These are phyloP conservation scores for Trametes maxima DNA, from an alignment of 768 basidiomycete genomes.

Conservation along the genomic window DNA sequence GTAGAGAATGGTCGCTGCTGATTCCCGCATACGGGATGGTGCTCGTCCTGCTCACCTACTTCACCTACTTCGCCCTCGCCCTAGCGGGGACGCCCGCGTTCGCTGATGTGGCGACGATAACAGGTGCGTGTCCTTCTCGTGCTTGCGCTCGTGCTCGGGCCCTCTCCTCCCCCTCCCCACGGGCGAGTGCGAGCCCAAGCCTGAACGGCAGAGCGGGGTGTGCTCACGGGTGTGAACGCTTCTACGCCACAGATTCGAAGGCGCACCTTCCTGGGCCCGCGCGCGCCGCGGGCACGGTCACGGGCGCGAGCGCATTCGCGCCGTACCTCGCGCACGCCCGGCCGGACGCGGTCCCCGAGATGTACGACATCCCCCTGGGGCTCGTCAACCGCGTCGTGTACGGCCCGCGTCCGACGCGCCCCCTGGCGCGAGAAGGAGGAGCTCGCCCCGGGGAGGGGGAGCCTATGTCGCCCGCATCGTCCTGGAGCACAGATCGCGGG, in stretches of 20 bases:
- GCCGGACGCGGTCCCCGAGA: constrained; percentile 54
- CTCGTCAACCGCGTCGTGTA: constrained; percentile 79
- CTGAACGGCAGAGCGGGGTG: background rate
- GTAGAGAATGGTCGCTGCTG: constrained; percentile 84
- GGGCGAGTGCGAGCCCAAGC: background rate
- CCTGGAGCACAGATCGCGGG: constrained; percentile 2
- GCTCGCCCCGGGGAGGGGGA: background rate
- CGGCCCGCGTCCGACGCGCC: constrained; percentile 16
- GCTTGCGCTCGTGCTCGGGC: constrained; percentile 1
- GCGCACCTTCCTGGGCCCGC: constrained; percentile 48
- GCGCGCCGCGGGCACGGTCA: background rate
- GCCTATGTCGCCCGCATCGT: background rate
- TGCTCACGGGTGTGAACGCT: constrained; percentile 17
- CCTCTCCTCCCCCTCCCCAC: background rate
- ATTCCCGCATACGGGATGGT: constrained; percentile 79
- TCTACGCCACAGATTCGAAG: constrained; percentile 52
- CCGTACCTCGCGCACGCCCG: constrained; percentile 55
- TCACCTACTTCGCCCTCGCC: constrained; percentile 75
- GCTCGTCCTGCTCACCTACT: constrained; percentile 72
- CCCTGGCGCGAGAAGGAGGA: background rate
- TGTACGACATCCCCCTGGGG: constrained; percentile 84
- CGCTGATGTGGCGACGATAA: constrained; percentile 63
- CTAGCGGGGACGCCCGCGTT: constrained; percentile 71
- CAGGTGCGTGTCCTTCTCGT: constrained; percentile 48
- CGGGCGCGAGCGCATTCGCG: background rate